A percentile compares a stretch with the other conserved stretches of the same genome.
Conservation (phyloP, 805 yeast species). For the Schizosaccharomyces japonicus region DNA sequence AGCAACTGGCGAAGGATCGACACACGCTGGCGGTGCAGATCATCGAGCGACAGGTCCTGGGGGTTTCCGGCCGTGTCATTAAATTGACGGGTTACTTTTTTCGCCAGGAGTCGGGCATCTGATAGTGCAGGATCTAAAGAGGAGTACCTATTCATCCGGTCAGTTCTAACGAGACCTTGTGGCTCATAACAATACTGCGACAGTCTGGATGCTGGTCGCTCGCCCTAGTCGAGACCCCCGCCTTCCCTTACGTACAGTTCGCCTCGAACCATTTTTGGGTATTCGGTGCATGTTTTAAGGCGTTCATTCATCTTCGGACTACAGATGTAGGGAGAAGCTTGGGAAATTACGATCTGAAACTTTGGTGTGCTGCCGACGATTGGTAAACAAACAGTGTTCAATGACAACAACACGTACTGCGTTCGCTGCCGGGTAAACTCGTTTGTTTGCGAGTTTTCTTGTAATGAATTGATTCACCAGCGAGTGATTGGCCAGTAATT, state of each 20-base stretch:
- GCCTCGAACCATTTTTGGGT: background rate
- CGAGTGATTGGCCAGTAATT: too few species aligned
- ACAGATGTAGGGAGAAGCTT: too few species aligned
- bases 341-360: too few species aligned
- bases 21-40: constrained; percentile 19
- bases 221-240: background rate
- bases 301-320: too few species aligned
- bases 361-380: too few species aligned
- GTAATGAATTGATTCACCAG: too few species aligned
- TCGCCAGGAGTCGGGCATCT: constrained; percentile 14
- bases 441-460: too few species aligned
- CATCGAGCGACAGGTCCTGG: constrained; percentile 13
- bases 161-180: background rate
- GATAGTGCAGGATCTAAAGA: constrained; percentile 14
- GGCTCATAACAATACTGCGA: background rate
- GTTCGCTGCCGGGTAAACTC: too few species aligned
- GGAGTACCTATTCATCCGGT: constrained; percentile 16
- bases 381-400: too few species aligned
- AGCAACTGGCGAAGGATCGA: constrained; percentile 21
- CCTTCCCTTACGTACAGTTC: background rate
- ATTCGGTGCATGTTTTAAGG: too few species aligned
- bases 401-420: too few species aligned
- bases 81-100: constrained; percentile 14
- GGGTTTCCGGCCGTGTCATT: constrained; percentile 14
- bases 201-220: background rate